These are phyloP conservation scores for Solanum gracilifrons DNA, from an alignment of 257 asterid genomes.

Conservation along the genomic window DNA sequence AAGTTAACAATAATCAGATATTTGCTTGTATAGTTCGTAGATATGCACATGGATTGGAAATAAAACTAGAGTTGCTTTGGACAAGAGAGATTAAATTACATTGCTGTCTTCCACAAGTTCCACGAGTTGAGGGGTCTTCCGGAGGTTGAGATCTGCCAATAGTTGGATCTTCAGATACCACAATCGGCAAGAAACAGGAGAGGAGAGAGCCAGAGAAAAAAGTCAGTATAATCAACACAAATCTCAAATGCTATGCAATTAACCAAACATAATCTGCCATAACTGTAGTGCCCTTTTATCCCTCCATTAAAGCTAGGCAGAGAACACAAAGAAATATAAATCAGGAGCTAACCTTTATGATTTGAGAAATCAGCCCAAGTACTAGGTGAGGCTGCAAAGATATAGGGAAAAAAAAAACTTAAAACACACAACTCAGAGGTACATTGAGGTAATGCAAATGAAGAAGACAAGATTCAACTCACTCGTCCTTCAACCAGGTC, in stretches of 20 bases:
- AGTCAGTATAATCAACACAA: background rate
- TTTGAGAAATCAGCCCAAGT: conserved; percentile 94
- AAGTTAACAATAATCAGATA: conserved; percentile 3
- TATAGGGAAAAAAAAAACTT: background rate
- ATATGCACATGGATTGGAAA: background rate
- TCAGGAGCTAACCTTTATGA: conserved; percentile 65
- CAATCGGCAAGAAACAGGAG: background rate
- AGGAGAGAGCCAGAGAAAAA: background rate
- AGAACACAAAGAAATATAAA: background rate
- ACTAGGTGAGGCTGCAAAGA: conserved; percentile 84
- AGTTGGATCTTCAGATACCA: conserved; percentile 71
- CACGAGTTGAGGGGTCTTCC: conserved; percentile 95
- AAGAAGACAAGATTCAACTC: conserved; percentile 19
- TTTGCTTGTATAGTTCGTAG: background rate
- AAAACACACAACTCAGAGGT: background rate
- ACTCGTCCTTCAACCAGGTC: conserved; percentile 97
- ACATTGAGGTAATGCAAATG: background rate
- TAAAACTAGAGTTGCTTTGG: background rate
- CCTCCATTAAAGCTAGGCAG: background rate
- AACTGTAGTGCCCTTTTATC: background rate
- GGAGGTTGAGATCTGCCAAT: conserved; percentile 94
- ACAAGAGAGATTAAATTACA: conserved; percentile 28
- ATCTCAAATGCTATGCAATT: background rate
- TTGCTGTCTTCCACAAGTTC: conserved; percentile 92
- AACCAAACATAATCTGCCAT: background rate